Evolutionary conservation across 2,329 filamentous ascomycete species (phyloP), one percentile per base, ranked within the genome.

Genomic region (Hortaea werneckii): DNA sequence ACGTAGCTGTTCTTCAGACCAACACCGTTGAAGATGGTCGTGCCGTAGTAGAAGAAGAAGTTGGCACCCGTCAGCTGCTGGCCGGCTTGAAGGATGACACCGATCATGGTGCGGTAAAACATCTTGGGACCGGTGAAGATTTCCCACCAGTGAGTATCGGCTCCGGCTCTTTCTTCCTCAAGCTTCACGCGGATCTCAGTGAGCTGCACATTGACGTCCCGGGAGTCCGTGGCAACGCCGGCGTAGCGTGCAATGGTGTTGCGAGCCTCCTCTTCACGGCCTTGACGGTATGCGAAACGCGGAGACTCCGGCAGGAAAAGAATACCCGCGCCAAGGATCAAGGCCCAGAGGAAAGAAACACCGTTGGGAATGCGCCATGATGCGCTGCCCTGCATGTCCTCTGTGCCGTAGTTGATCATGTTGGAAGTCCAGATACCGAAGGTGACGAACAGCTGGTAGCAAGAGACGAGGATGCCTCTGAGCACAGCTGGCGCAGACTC

Each of bases 51-150:
- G 63, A 83, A 82, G 67, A 79, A 80, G 65, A 79, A 83, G 65
- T 82, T 82, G 48, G 76, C 78, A 28, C 82, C 82, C 1, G 79
- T 83, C 1, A 85, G 68, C 58, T 85, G 82, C 61, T 85, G 80
- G 3, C 80, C 75, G 38, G 78, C 75, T 62, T 83, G 79, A 2
- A 85, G 72, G 4, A 69, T 58, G 32, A 84, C 74, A 37, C 82
- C 81, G 0, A 85, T 70, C 0, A 78, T 41, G 0, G 78, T 80
- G 28, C 82, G 74, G 62, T 83, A 79, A 5, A 76, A 54, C 73
- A 85, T 87, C 51, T 79, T 79, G 54, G 80, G 82, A 51, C 74
- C 70, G 46, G 76, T 74, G 53, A 87, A 72, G 55, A 80, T 77
- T 54, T 85, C 80, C 49, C 85, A 79, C 75, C 79, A 81, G 60